phyloP scores from a whole-genome alignment of 2,329 filamentous ascomycete species.

The Xylariales sp. region DNA sequence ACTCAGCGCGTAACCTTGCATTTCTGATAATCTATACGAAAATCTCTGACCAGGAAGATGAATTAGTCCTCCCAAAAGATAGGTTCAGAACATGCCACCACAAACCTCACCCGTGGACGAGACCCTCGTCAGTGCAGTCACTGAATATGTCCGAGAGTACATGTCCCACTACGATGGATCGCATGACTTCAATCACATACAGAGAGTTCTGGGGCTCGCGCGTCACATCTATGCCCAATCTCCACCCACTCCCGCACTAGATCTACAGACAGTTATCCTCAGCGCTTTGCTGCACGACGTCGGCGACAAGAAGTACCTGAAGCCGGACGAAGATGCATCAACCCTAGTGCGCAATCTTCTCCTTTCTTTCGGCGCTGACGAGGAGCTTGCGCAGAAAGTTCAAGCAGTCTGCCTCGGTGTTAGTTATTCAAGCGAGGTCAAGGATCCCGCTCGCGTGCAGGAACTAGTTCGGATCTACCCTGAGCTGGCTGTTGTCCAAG shows the following conservation, averaged over 20 bases:
- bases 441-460: slow-evolving; percentile 56
- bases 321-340: slow-evolving; percentile 50
- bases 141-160: slow-evolving; percentile 62
- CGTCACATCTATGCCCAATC: slow-evolving; percentile 53
- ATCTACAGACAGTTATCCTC: slow-evolving; percentile 59
- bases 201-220: slow-evolving; percentile 72
- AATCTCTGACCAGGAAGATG: no score
- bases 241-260: slow-evolving; percentile 22
- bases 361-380: slow-evolving; percentile 48
- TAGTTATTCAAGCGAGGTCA: slow-evolving; percentile 71
- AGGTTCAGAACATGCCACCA: no score
- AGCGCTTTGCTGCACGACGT: slow-evolving; percentile 81
- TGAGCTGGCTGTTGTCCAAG: slow-evolving; percentile 81
- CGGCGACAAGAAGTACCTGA: slow-evolving; percentile 77
- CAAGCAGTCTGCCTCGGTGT: slow-evolving; percentile 73
- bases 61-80: no score
- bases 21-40: no score
- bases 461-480: slow-evolving; percentile 61
- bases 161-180: slow-evolving; percentile 79
- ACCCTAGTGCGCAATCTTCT: slow-evolving; percentile 55
- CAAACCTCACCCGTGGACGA: slow-evolving; percentile 22
- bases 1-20: no score
- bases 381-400: slow-evolving; percentile 58
- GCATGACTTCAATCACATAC: slow-evolving; percentile 83
- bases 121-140: slow-evolving; percentile 51